Base-by-base conservation (phyloP, 257 asterid genomes). In the Mitragyna speciosa region DNA sequence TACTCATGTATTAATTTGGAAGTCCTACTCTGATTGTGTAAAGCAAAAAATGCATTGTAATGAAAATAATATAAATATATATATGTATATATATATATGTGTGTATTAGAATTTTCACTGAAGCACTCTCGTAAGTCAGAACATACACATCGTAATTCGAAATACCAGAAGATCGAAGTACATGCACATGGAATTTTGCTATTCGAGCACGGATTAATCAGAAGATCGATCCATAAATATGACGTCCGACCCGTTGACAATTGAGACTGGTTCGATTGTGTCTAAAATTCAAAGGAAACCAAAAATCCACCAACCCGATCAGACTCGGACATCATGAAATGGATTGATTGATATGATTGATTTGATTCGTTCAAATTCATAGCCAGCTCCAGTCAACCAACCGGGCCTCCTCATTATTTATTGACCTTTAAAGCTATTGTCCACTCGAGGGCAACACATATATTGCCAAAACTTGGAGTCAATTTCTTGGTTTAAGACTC, bases 291-390 rank as follows among this genome's bases (percentile, higher is more conserved):
- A 89, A 88, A 83, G 80, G 81, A 82, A 79, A 87, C 84, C 88
- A 84, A 70, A 69, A 87, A 87, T 33, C 84, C 92, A 86, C 88
- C 88, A 85, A 87, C 89, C 80, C 72, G 73, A 85, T 74, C 85
- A 81, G 86, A 85, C 82, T 77, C 66, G 77, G 51, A 84, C 80
- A 70, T 85, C 86, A 81, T 74, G 77, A 78, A 51, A 76, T 69
- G 56, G 87, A 82, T 45, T 65, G 80, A 78, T 73, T 39, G 85
- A 82, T 41, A 24, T 84, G 89, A 87, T 87, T 86, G 90, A 89
- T 86, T 79, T 85, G 84, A 86, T 83, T 31, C 49, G 78, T 87
- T 82, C 84, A 79, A 76, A 73, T 80, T 73, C 83, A 80, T 51
- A 66, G 43, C 70, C 83, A 36, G 20, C 43, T 20, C 30, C 56